A percentile compares a stretch with the other conserved stretches of the same genome.
phyloP scores from a whole-genome alignment of 2,329 filamentous ascomycete species.

The Rutstroemia sp. region DNA sequence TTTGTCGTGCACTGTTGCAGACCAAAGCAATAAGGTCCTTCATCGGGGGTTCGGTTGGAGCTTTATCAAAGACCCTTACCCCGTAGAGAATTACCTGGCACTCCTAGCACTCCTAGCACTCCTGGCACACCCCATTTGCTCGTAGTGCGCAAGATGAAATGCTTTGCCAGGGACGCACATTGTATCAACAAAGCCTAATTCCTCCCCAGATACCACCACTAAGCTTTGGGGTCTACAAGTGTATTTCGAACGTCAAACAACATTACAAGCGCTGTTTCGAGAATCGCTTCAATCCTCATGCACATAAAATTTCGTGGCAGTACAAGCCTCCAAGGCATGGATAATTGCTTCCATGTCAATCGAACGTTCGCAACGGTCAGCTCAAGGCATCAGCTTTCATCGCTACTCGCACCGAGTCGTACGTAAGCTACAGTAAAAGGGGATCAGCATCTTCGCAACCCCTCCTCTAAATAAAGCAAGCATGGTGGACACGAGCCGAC shows the following conservation, averaged over 20 bases:
- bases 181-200: no score
- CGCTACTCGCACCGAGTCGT: not conserved
- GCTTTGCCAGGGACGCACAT: no score
- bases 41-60: not conserved
- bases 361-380: not conserved
- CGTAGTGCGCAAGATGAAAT: no score
- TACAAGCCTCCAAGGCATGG: not conserved
- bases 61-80: no score
- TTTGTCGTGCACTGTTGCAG: not conserved
- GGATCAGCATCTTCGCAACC: not conserved
- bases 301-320: not conserved
- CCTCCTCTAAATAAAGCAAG: not conserved
- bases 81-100: no score
- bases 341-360: no score
- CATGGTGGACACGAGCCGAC: not conserved
- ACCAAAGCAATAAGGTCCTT: not conserved
- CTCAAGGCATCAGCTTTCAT: conserved; percentile 3
- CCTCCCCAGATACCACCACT: not conserved
- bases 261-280: no score
- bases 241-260: no score
- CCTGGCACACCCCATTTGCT: no score
- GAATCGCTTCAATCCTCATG: not conserved
- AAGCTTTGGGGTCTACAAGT: not conserved
- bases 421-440: not conserved
- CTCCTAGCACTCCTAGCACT: no score